These are phyloP conservation scores for Malus domestica DNA, from an alignment of 306 rosid genomes.

Conservation along the genomic window ASM211411v1 NC_041793.1:37715501-37716000, in stretches of 20 bases:
- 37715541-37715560: slow-evolving; percentile 4
- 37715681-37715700: background rate
- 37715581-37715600: background rate
- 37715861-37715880: no score
- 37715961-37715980: no score
- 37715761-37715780: no score
- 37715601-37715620: background rate
- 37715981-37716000: no score
- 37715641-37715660: background rate
- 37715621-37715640: slow-evolving; percentile 2
- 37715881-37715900: no score
- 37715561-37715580: background rate
- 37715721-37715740: background rate
- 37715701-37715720: background rate
- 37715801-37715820: background rate
- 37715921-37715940: no score
- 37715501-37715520: background rate
- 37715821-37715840: background rate
- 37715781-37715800: background rate
- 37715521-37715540: background rate
- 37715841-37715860: no score
- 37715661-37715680: background rate
- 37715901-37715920: no score
- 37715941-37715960: no score
- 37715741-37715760: background rate